A percentile compares a stretch with the other conserved stretches of the same genome.
These are phyloP conservation scores for Sporothrix sp. DNA, from an alignment of 2,329 filamentous ascomycete species.

Conservation along the genomic window DNA sequence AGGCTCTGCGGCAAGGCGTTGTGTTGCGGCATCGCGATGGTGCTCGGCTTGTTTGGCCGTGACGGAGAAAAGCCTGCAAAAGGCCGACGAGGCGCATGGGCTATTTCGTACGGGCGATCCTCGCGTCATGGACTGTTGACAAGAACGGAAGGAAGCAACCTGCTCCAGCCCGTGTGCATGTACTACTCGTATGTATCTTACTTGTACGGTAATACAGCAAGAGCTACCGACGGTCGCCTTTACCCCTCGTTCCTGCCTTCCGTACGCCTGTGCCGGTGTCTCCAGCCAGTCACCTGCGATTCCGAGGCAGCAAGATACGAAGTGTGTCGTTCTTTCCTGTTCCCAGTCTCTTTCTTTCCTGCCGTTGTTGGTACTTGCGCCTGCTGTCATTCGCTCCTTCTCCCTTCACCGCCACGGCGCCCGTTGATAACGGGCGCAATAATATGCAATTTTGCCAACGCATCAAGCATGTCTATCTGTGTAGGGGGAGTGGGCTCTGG, in stretches of 20 bases:
- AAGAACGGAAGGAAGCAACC: neutral
- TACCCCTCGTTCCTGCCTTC: neutral
- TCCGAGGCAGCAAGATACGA: neutral
- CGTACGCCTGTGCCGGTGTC: neutral
- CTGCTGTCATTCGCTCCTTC: neutral
- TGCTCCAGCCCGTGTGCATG: neutral
- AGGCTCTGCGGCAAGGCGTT: neutral
- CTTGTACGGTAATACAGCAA: too few relatives aligned
- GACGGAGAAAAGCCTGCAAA: too few relatives aligned
- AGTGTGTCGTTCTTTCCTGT: neutral
- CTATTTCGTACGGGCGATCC: neutral
- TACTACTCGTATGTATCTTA: too few relatives aligned
- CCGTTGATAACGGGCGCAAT: neutral
- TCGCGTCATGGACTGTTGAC: conserved; percentile 4
- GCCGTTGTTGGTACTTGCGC: neutral
- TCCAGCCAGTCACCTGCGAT: neutral
- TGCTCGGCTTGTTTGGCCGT: too few relatives aligned
- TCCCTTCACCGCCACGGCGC: neutral
- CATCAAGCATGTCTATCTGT: neutral
- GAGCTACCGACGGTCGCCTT: neutral
- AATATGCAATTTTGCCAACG: conserved; percentile 7
- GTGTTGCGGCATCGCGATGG: neutral
- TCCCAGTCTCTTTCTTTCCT: neutral
- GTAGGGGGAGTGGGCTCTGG: too few relatives aligned
- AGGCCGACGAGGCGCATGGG: neutral